Conservation (phyloP, 257 asterid genomes). For the Nicotiana knightiana region DNA sequence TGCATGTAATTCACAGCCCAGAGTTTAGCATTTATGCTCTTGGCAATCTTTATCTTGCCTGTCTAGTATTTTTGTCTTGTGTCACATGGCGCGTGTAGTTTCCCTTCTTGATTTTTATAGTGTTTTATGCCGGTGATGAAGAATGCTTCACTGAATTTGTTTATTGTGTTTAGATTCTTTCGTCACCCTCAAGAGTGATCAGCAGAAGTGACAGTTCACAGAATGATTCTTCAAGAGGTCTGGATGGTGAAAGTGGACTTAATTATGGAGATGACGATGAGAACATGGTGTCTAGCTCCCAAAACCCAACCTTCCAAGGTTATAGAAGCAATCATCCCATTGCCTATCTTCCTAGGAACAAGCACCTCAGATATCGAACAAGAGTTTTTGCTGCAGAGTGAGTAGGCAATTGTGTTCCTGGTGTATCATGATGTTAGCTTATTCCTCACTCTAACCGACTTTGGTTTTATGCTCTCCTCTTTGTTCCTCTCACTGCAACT, state of each 20-base stretch:
- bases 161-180: constrained; percentile 56
- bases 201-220: constrained; percentile 33
- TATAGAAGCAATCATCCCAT: constrained; percentile 39
- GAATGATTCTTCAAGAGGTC: constrained; percentile 56
- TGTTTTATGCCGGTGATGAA: background rate
- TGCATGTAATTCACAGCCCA: background rate
- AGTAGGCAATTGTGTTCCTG: constrained; percentile 20
- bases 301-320: constrained; percentile 29
- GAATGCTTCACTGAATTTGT: constrained; percentile 1
- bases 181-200: constrained; percentile 56
- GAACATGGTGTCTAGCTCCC: constrained; percentile 84
- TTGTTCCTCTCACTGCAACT: background rate
- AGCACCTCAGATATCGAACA: constrained; percentile 96
- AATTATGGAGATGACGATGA: constrained; percentile 73
- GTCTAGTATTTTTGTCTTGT: background rate
- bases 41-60: background rate
- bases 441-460: background rate
- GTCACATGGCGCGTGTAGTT: background rate
- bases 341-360: constrained; percentile 56
- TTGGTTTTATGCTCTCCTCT: background rate
- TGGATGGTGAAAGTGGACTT: constrained; percentile 47
- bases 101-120: background rate
- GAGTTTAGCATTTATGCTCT: background rate
- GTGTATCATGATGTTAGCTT: background rate
- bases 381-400: constrained; percentile 99